Evolutionary conservation across 805 yeast genomes (phyloP), one percentile per base, ranked within the genome.

Genomic region (Starmera dryadoides): DNA sequence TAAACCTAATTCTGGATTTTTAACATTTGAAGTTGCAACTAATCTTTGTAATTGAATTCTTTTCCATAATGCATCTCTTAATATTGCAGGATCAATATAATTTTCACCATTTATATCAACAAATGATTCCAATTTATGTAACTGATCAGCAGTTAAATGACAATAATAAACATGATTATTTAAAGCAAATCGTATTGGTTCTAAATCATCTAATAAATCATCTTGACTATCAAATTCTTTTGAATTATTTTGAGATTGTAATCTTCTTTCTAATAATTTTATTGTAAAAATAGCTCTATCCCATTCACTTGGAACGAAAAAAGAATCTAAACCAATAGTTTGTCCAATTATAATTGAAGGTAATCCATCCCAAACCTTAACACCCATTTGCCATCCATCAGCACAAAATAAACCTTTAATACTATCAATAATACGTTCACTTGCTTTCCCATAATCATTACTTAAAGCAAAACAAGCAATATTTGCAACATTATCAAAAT

Each of bases 221-320:
- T 46, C 42, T 18, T 12, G 34, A 17, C 10, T 21, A 22, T 18
- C 30, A 31, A 12, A n/a, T 17, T n/a, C 29, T 38, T 31, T 46
- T 25, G 9, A 12, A n/a, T n/a, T n/a, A 4, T 25, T n/a, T n/a
- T 25, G 9, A 8, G n/a, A 5, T 12, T 5, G 6, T 17, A 16
- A 41, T 25, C 70, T 45, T 50, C 70, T 52, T 42, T 67, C 69
- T 31, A 70, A 58, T 34, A 72, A 47, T 33, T 58, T 63, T 29
- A 71, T 64, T 3, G 69, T 59, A 43, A 75, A 74, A 22, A 69
- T 43, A 33, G 75, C 71, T 38, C 81, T 58, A 33, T 73, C 78
- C 77, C 77, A 73, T 49, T 75, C 81, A 2, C 66, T 63, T 2
- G 75, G 74, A 4, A 73, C 73, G 50, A 70, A 75, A 45, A 75